A percentile compares a stretch with the other conserved stretches of the same genome.
phyloP scores from a whole-genome alignment of 1,284 basidiomycete genomes.

The Marasmius sp. region DNA sequence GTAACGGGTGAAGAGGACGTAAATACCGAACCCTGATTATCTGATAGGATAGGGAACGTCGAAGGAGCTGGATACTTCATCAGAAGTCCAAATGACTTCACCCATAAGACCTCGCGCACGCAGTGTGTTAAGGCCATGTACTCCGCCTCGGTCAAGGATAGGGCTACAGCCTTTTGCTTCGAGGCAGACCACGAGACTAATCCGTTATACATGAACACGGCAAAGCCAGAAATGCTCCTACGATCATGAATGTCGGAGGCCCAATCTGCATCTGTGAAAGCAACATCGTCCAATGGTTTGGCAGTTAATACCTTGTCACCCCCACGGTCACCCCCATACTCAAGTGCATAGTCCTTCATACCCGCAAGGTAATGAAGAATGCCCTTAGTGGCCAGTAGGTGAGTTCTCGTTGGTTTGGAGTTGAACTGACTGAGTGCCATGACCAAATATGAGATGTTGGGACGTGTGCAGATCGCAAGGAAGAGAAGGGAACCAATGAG shows the following conservation, averaged over 20 bases:
- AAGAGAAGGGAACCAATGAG: slow-evolving; percentile 1
- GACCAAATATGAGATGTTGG: slow-evolving; percentile 1
- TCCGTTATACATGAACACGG: slow-evolving; percentile 9
- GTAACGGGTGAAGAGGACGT: background rate
- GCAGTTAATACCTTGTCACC: background rate
- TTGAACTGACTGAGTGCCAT: slow-evolving; percentile 6
- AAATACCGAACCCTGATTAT: background rate
- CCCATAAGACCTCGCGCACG: slow-evolving; percentile 7
- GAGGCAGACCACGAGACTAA: slow-evolving; percentile 16
- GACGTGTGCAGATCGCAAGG: background rate
- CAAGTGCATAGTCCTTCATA: background rate
- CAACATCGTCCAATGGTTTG: background rate
- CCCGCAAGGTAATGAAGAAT: slow-evolving; percentile 2
- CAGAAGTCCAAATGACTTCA: background rate
- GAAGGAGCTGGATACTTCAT: no score
- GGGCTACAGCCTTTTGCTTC: slow-evolving; percentile 13
- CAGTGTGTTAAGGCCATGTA: slow-evolving; percentile 4
- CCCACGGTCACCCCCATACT: slow-evolving; percentile 9
- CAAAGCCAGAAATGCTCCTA: slow-evolving; percentile 16
- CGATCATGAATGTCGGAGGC: slow-evolving; percentile 11
- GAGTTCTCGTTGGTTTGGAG: background rate
- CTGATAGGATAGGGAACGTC: background rate
- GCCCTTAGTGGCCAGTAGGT: background rate
- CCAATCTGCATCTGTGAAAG: slow-evolving; percentile 17
- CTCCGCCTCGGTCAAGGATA: slow-evolving; percentile 12